Conservation (phyloP, 371 early-diverging fungal species). For the Thermomucor indicae-seudaticae region DNA sequence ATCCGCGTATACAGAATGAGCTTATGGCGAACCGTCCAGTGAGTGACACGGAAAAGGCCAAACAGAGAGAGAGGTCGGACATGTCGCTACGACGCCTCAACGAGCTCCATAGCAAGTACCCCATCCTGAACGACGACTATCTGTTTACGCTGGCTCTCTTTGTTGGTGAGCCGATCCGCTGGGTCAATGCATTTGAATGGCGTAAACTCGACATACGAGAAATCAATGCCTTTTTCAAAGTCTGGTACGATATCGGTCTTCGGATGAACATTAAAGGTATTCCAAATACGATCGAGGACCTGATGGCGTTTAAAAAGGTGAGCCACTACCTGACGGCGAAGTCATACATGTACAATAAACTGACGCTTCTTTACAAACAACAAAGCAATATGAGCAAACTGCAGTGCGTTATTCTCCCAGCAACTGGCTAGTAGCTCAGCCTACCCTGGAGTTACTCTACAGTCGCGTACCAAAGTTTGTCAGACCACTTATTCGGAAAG, state of each 20-base stretch:
- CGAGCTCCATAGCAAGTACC: conserved; percentile 45
- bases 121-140: conserved; percentile 45
- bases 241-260: conserved; percentile 37
- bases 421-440: conserved; percentile 24
- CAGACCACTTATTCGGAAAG: conserved; percentile 15
- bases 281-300: conserved; percentile 33
- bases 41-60: conserved; percentile 14
- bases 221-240: conserved; percentile 32
- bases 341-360: too few relatives aligned
- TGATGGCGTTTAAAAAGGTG: conserved; percentile 29
- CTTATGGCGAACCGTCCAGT: conserved; percentile 14
- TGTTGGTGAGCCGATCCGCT: conserved; percentile 36
- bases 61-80: conserved; percentile 28
- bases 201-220: conserved; percentile 37
- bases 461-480: conserved; percentile 16
- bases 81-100: conserved; percentile 40
- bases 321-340: background rate
- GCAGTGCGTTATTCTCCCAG: conserved; percentile 13
- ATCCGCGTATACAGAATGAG: conserved; percentile 34
- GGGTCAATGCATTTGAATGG: conserved; percentile 47
- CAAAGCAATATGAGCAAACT: conserved; percentile 19
- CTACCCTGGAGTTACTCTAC: conserved; percentile 22
- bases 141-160: conserved; percentile 45
- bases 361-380: background rate
- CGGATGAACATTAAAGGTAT: conserved; percentile 49